Percentiles rank a stretch among this genome's conserved stretches.
These are phyloP conservation scores for Candida gorgasii DNA, from an alignment of 805 yeast species.

Conservation along the genomic window DNA sequence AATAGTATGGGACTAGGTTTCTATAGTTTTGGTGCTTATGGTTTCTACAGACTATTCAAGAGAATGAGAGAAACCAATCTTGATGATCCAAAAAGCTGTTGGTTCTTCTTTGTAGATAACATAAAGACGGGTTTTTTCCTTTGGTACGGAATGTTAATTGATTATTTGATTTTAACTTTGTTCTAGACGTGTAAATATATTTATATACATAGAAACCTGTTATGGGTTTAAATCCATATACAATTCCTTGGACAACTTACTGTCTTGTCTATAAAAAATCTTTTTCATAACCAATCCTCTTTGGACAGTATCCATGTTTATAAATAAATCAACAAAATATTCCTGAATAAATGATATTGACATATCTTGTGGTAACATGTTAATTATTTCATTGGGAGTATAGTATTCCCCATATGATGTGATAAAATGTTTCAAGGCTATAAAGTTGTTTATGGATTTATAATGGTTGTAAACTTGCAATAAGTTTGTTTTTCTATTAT, in stretches of 20 bases:
- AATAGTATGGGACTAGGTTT: slow-evolving; percentile 89
- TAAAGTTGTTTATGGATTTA: slow-evolving; percentile 11
- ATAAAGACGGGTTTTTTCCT: slow-evolving; percentile 73
- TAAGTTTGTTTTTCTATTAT: slow-evolving; percentile 14
- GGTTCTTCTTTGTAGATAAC: slow-evolving; percentile 77
- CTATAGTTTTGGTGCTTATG: slow-evolving; percentile 61
- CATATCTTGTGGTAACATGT: slow-evolving; percentile 29
- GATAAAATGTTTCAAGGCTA: slow-evolving; percentile 33
- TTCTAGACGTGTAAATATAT: slow-evolving; percentile 18
- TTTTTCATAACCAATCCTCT: slow-evolving; percentile 24
- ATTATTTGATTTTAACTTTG: slow-evolving; percentile 44
- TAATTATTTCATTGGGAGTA: slow-evolving; percentile 26
- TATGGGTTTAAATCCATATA: slow-evolving; percentile 20
- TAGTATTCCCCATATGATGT: slow-evolving; percentile 21
- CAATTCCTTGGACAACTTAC: slow-evolving; percentile 21
- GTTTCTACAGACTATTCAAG: slow-evolving; percentile 63
- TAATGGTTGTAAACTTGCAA: slow-evolving; percentile 21
- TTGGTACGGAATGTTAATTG: slow-evolving; percentile 65
- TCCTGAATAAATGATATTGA: slow-evolving; percentile 31
- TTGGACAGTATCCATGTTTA: slow-evolving; percentile 21
- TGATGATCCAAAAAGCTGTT: slow-evolving; percentile 78
- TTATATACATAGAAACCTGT: slow-evolving; percentile 15
- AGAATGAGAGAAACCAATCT: slow-evolving; percentile 77
- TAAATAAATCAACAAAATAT: slow-evolving; percentile 23
- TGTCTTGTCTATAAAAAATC: slow-evolving; percentile 30